These are phyloP conservation scores for Delitschia confertaspora DNA, from an alignment of 495 filamentous ascomycete genomes.

Conservation along the genomic window DNA sequence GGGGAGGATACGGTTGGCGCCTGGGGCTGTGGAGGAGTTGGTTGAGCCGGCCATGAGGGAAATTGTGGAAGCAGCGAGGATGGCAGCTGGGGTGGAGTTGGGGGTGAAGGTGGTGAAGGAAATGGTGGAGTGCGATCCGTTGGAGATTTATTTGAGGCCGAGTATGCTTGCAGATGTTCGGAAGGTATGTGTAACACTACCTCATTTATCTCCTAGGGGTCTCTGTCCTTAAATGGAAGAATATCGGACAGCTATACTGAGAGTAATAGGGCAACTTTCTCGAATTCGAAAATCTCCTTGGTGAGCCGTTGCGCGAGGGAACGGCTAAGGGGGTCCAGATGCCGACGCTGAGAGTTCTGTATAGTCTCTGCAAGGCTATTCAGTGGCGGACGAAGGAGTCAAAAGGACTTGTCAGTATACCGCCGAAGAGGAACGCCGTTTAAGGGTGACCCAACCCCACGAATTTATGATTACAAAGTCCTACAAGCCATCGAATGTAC, in stretches of 20 bases:
- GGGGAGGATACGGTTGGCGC: conserved; percentile 30
- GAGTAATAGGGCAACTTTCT: conserved; percentile 40
- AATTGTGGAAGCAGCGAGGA: conserved; percentile 33
- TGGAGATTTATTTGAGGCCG: conserved; percentile 37
- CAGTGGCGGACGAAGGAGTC: conserved; percentile 37
- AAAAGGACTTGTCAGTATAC: conserved; percentile 31
- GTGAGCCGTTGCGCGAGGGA: conserved; percentile 45
- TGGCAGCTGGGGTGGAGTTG: conserved; percentile 33
- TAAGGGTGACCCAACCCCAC: too few relatives aligned
- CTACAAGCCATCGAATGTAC: too few relatives aligned
- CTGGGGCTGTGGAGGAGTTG: conserved; percentile 20
- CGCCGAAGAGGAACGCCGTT: conserved; percentile 16
- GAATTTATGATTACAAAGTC: too few relatives aligned
- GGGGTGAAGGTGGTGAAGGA: conserved; percentile 31
- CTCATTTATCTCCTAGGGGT: background rate
- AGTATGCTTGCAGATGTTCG: conserved; percentile 42
- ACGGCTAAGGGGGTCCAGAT: conserved; percentile 37
- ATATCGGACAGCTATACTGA: background rate
- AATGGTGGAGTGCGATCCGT: conserved; percentile 36
- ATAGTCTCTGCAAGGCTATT: conserved; percentile 37
- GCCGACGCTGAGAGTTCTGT: conserved; percentile 41
- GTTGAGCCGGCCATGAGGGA: conserved; percentile 38
- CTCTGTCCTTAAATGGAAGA: conserved; percentile 1
- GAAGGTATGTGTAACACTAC: conserved; percentile 35
- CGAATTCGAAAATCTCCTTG: conserved; percentile 47